Percentiles rank a stretch among this genome's conserved stretches.
Evolutionary conservation across 306 rosid species (phyloP).

Genomic region (Quercus engelmannii): DNA sequence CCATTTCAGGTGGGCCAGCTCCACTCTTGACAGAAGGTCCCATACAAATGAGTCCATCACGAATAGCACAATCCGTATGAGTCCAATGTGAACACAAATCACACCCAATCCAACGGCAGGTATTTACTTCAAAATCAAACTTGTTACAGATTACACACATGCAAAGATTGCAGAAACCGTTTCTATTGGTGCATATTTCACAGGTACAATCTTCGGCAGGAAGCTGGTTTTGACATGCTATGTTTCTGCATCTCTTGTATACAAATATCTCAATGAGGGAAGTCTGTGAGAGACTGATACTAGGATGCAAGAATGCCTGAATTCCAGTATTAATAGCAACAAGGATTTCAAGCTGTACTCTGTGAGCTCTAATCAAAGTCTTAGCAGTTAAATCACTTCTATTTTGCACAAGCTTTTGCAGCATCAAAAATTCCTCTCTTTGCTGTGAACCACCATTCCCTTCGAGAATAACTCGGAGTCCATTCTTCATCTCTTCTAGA

Average conservation of each 20-base stretch:
- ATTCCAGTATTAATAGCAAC: constrained; percentile 93
- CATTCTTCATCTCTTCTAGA: constrained; percentile 75
- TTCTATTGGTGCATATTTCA: constrained; percentile 70
- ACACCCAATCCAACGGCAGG: constrained; percentile 99
- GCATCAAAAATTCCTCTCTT: constrained; percentile 70
- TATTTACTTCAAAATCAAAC: constrained; percentile 97
- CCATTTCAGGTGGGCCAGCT: constrained; percentile 83
- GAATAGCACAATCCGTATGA: constrained; percentile 97
- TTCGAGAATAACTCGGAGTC: constrained; percentile 75
- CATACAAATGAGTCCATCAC: constrained; percentile 76
- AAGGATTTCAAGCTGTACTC: constrained; percentile 91
- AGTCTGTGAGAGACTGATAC: constrained; percentile 79
- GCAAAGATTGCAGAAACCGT: constrained; percentile 98
- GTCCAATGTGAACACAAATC: constrained; percentile 98
- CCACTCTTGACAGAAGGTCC: constrained; percentile 75
- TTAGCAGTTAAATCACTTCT: constrained; percentile 85
- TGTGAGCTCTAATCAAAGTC: constrained; percentile 82
- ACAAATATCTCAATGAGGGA: constrained; percentile 79
- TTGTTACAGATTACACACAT: constrained; percentile 97
- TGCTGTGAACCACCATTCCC: constrained; percentile 88
- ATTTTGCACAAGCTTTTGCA: constrained; percentile 83
- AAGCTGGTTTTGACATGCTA: constrained; percentile 89
- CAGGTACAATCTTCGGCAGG: constrained; percentile 97
- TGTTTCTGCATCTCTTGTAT: constrained; percentile 90
- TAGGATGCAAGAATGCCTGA: constrained; percentile 94